Conservation (phyloP, 2,329 filamentous ascomycete genomes). For the Diaporthe destruens region DNA sequence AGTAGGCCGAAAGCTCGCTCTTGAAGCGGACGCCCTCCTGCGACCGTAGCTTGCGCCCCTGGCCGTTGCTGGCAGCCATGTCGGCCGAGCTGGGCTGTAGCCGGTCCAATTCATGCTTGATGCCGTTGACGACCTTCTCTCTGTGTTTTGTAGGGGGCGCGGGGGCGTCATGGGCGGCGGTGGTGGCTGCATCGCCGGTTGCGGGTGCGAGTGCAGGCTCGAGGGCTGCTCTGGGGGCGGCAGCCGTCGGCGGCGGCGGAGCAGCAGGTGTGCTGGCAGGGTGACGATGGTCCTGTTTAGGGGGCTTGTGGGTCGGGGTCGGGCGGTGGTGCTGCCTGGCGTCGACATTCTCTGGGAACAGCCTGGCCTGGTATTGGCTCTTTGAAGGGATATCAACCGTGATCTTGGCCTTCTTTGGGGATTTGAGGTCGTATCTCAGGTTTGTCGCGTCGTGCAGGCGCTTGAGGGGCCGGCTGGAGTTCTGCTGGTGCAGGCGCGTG, state of each 20-base stretch:
- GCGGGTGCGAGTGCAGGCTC: slow-evolving; percentile 45
- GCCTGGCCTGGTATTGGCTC: slow-evolving; percentile 40
- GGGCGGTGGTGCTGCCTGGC: slow-evolving; percentile 41
- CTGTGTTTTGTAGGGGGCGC: slow-evolving; percentile 62
- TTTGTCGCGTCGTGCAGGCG: slow-evolving; percentile 42
- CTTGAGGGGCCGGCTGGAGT: slow-evolving; percentile 41
- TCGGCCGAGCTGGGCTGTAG: slow-evolving; percentile 64
- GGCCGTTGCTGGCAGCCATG: slow-evolving; percentile 58
- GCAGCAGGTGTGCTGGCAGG: slow-evolving; percentile 36
- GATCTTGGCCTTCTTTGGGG: slow-evolving; percentile 41
- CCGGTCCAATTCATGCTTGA: slow-evolving; percentile 70
- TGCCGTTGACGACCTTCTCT: slow-evolving; percentile 71
- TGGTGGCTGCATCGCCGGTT: slow-evolving; percentile 42
- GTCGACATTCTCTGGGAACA: slow-evolving; percentile 40
- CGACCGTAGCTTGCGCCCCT: slow-evolving; percentile 84
- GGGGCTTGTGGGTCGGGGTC: slow-evolving; percentile 47
- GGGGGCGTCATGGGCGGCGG: slow-evolving; percentile 43
- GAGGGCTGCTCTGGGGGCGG: slow-evolving; percentile 37
- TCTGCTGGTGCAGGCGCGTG: slow-evolving; percentile 42
- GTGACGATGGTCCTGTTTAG: slow-evolving; percentile 45
- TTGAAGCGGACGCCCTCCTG: slow-evolving; percentile 89
- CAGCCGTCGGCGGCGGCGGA: slow-evolving; percentile 34
- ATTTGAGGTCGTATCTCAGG: slow-evolving; percentile 41
- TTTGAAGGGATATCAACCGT: slow-evolving; percentile 42
- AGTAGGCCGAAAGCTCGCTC: slow-evolving; percentile 91